Conservation (phyloP, 176 grass and related monocot species). For the Carex scoparia region DNA sequence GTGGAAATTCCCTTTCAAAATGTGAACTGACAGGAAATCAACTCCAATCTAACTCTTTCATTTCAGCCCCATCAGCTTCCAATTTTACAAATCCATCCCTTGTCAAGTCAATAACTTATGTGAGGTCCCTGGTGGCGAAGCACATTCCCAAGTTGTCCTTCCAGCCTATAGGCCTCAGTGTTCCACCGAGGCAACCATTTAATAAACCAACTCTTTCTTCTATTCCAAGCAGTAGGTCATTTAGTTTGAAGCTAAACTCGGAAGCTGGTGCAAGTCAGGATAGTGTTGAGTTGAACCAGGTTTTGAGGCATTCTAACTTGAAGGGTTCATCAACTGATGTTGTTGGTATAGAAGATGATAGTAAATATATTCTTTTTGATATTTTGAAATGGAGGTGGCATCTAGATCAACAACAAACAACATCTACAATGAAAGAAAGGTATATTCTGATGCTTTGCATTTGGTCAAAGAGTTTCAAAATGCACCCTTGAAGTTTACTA, state of each 20-base stretch:
- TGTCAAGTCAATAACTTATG: slow-evolving; percentile 92
- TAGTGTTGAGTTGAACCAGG: slow-evolving; percentile 57
- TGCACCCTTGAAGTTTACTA: not conserved
- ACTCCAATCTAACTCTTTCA: slow-evolving; percentile 41
- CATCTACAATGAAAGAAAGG: slow-evolving; percentile 57
- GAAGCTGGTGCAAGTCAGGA: slow-evolving; percentile 60
- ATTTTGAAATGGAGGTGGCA: slow-evolving; percentile 89
- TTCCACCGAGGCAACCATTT: slow-evolving; percentile 28
- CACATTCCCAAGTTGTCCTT: slow-evolving; percentile 85
- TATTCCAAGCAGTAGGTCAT: slow-evolving; percentile 56
- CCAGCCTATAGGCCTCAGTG: slow-evolving; percentile 52
- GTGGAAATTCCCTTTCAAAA: slow-evolving; percentile 74
- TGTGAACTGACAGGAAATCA: slow-evolving; percentile 59
- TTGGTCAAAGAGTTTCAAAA: not conserved
- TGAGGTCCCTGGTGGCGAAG: slow-evolving; percentile 83
- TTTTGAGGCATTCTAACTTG: slow-evolving; percentile 40
- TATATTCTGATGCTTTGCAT: slow-evolving; percentile 29
- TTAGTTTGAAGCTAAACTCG: slow-evolving; percentile 61
- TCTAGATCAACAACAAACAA: slow-evolving; percentile 42
- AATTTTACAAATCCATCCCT: slow-evolving; percentile 75
- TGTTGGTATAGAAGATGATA: slow-evolving; percentile 44
- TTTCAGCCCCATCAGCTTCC: slow-evolving; percentile 42
- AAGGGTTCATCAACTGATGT: slow-evolving; percentile 48
- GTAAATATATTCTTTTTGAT: slow-evolving; percentile 83
- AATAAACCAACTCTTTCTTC: slow-evolving; percentile 72